Evolutionary conservation across 306 rosid genomes (phyloP), one percentile per base, ranked within the genome.

Genomic region (Corylus avellana): DNA sequence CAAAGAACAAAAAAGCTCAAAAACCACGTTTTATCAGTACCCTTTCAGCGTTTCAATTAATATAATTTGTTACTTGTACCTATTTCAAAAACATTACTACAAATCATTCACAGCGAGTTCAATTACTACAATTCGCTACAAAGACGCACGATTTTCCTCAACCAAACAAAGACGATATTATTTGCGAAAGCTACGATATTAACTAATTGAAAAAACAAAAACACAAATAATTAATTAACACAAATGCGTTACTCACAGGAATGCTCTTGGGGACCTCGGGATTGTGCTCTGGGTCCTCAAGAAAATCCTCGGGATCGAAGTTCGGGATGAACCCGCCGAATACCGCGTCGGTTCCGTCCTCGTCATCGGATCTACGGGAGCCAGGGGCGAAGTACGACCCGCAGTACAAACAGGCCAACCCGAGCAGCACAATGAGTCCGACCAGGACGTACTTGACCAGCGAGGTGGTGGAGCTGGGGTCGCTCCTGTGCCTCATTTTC

Each of bases 361-460:
- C 86, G 1, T 27, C 79, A 76, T 84, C 90, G 50, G 86, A 82
- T 76, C 84, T 79, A 55, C 88, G 87, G 2, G 85, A 82, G n/a
- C 90, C 78, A n/a, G 90, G 92, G 25, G 86, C 92, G 37, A 84
- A 84, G 12, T 81, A 86, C 51, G 89, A 84, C 5, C 87, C 86
- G 50, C 75, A 84, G 75, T 77, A 86, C 27, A 89, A 84, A 14
- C 92, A 89, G 48, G 74, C 50, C 75, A 89, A 61, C 3, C 84
- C 87, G 42, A 89, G 87, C 46, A 80, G 77, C 10, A 47, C 70
- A 64, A 80, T 48, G 70, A 86, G 67, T 7, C 67, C 84, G 76
- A 89, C 66, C 5, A 89, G 73, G 13, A 72, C 25, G 72, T 46
- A 37, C 79, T 82, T 84, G 18, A 89, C 64, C 8, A 63, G 51